Evolutionary conservation across 176 grass and related monocot species (phyloP).

Genomic region (Dendrocalamus sinicus): DNA sequence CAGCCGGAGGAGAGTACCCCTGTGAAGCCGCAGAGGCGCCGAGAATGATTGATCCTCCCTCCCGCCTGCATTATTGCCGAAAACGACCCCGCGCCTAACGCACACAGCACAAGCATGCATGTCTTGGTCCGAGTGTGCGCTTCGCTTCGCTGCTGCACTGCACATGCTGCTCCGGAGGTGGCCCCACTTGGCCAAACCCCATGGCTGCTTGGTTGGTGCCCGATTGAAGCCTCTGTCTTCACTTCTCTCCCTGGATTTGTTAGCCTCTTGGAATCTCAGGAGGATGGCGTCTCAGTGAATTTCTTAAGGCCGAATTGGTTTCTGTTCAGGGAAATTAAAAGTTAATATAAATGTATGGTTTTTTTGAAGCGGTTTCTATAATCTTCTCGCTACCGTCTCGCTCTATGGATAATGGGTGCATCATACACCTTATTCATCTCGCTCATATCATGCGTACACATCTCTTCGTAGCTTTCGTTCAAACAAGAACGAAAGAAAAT

Average conservation of each 20-base stretch:
- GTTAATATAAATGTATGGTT: no score
- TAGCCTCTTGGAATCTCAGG: not conserved
- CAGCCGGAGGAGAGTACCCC: not conserved
- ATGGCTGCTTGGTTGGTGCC: conserved; percentile 6
- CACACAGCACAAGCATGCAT: not conserved
- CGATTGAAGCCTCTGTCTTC: not conserved
- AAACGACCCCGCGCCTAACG: conserved; percentile 23
- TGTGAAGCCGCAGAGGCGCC: not conserved
- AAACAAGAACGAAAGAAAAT: no score
- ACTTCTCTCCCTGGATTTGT: not conserved
- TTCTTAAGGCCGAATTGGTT: not conserved
- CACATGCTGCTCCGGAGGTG: no score
- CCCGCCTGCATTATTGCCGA: conserved; percentile 14
- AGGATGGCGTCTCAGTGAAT: not conserved
- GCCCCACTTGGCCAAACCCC: not conserved
- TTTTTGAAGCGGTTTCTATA: no score
- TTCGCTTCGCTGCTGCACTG: no score
- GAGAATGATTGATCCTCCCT: not conserved
- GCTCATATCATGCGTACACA: no score
- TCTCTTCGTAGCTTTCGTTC: not conserved
- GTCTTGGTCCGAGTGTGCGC: no score
- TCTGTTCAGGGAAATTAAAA: no score
- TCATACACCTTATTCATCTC: no score
- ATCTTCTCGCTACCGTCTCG: no score
- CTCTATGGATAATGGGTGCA: rapidly evolving